A percentile compares a stretch with the other conserved stretches of the same genome.
phyloP scores from a whole-genome alignment of 1,139 yeast species.

The Spencermartinsiella ligniputridi region DNA sequence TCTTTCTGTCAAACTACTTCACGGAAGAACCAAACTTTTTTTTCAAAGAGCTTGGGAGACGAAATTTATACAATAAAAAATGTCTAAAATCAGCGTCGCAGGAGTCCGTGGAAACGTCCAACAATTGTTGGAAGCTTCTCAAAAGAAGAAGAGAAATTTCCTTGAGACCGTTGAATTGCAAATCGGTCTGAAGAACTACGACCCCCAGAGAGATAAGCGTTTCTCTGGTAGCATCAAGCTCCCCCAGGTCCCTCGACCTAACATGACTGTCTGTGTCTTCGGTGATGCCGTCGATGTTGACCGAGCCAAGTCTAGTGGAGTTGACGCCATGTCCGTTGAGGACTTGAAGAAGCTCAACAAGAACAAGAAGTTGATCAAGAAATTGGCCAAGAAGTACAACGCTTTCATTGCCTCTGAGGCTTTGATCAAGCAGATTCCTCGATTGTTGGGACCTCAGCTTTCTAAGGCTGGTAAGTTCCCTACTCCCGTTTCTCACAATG shows the following conservation, averaged over 20 bases:
- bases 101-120: conserved; percentile 97
- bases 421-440: conserved; percentile 99
- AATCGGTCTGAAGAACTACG: conserved; percentile 99
- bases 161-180: conserved; percentile 99
- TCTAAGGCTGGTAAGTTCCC: conserved; percentile 99
- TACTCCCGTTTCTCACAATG: conserved; percentile 99
- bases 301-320: conserved; percentile 99
- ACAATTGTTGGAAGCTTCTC: conserved; percentile 87
- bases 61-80: conserved; percentile 35
- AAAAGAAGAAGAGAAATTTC: conserved; percentile 99
- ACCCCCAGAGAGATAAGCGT: conserved; percentile 99
- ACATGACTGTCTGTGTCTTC: conserved; percentile 99
- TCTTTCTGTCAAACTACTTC: conserved; percentile 3
- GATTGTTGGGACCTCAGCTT: conserved; percentile 99
- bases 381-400: conserved; percentile 99
- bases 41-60: conserved; percentile 36
- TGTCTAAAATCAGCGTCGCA: conserved; percentile 92
- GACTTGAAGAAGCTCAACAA: conserved; percentile 99
- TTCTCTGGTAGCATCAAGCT: conserved; percentile 99
- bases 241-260: conserved; percentile 99
- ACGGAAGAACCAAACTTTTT: conserved; percentile 15
- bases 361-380: conserved; percentile 99
- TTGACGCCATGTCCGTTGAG: conserved; percentile 99
- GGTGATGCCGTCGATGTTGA: conserved; percentile 99
- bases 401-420: conserved; percentile 99